Conservation (phyloP, 768 basidiomycete species). For the Candolleomyces aberdarensis region DNA sequence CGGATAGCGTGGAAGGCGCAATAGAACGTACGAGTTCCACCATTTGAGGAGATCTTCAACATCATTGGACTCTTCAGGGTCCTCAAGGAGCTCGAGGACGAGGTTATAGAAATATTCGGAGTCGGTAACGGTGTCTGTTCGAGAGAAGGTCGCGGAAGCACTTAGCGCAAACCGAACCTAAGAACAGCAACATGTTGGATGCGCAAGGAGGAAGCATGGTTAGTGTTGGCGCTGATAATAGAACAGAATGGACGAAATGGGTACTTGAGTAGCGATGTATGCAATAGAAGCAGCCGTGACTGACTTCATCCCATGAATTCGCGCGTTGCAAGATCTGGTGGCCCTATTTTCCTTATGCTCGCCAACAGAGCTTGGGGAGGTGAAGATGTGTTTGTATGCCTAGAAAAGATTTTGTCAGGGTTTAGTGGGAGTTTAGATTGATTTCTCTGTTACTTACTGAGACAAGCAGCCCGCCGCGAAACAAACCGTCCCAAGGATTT, state of each 20-base stretch:
- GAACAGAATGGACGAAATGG: neutral
- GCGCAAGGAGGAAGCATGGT: neutral
- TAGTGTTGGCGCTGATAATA: conserved; percentile 6
- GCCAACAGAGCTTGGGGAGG: conserved; percentile 24
- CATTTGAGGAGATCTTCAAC: conserved; percentile 6
- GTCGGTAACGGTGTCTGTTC: conserved; percentile 18
- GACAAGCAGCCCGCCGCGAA: conserved; percentile 18
- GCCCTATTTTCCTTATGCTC: conserved; percentile 21
- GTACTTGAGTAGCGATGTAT: conserved; percentile 14
- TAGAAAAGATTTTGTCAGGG: neutral
- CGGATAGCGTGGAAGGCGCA: too few species aligned
- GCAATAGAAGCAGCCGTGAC: conserved; percentile 14
- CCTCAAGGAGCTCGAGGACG: conserved; percentile 17
- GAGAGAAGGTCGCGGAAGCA: conserved; percentile 14
- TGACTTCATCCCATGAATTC: conserved; percentile 10
- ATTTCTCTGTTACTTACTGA: too few species aligned
- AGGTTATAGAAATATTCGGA: conserved; percentile 21
- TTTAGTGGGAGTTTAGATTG: neutral
- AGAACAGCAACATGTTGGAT: neutral
- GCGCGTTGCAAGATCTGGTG: conserved; percentile 19
- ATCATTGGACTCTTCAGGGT: conserved; percentile 17
- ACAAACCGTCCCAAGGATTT: conserved; percentile 25
- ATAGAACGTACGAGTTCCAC: conserved; percentile 21
- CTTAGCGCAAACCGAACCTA: conserved; percentile 16
- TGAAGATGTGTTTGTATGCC: conserved; percentile 28